Base-by-base conservation (phyloP, 192 early-diverging fungal genomes). In the Podochytrium sp. region DNA sequence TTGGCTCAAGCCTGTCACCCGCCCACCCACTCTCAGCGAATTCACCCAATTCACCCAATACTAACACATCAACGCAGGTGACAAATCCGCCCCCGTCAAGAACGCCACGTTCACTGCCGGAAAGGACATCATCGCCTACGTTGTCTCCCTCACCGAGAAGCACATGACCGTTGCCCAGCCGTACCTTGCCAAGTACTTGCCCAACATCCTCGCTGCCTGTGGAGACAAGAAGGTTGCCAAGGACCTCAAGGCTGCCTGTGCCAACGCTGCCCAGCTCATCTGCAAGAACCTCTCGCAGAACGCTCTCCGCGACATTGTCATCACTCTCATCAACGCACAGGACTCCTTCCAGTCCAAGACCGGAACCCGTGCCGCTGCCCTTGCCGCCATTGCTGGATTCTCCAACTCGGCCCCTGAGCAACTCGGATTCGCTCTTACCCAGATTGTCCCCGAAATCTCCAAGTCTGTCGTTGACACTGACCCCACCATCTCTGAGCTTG, bases 381-480 rank as follows among this genome's bases (percentile, higher is more conserved):
- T 86, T 39, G 35, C 81, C 61, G 78, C 75, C 75, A 74, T 86
- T 65, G 78, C 75, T 33, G 56, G 62, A 34, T 72, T 87, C 60
- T 74, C 83, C 16, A 79, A 81, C 52, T 77, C 80, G 69, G 75
- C 80, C 38, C 76, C 85, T 42, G 74, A 74, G 73, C 85, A 87
- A 69, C 78, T 86, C 39, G 78, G 74, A 60, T 66, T 75, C 23
- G 71, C 70, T 56, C 72, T 87, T 12, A 80, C 83, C 37, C 81
- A 89, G 49, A 87, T 94, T 69, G 85, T 92, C 38, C 91, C 91
- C 51, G 81, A 83, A 61, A 85, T 94, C 74, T 91, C 88, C 52
- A 87, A 90, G 70, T 84, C 84, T 62, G 92, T 94, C 87, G 91
- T 91, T 88, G 93, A 92, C 81, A 91, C 91, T 65, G 93, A 93